phyloP scores from a whole-genome alignment of 768 basidiomycete species.

The Russula sp. region DNA sequence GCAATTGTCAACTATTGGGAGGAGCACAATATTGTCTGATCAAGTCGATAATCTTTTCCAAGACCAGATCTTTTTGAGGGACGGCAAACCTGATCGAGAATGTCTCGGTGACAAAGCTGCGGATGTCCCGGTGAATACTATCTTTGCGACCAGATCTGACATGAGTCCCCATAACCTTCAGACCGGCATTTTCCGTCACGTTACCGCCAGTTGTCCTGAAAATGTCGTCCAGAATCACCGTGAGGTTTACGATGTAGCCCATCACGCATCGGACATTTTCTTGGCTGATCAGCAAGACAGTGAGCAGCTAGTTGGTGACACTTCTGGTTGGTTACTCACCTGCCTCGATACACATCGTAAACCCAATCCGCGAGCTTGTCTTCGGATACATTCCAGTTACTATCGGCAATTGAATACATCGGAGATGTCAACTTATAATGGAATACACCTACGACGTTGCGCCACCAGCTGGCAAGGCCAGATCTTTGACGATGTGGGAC shows the following conservation, averaged over 20 bases:
- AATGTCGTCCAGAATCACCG: not conserved
- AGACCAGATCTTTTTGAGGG: too few relatives aligned
- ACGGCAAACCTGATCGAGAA: too few relatives aligned
- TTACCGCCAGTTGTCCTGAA: not conserved
- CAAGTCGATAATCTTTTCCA: too few relatives aligned
- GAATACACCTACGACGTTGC: not conserved
- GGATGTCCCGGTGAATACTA: not conserved
- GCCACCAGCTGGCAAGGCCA: not conserved
- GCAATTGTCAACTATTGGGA: too few relatives aligned
- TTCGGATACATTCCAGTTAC: not conserved
- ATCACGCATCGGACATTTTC: constrained; percentile 2
- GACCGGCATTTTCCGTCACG: not conserved
- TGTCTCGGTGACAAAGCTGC: not conserved
- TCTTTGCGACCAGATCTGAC: not conserved
- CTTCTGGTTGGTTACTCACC: not conserved
- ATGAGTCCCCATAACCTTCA: not conserved
- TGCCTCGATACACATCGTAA: not conserved
- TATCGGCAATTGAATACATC: not conserved
- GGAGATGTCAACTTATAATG: not conserved
- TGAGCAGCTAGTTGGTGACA: not conserved
- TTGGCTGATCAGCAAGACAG: not conserved
- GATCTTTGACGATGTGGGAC: constrained; percentile 16
- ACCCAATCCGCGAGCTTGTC: constrained; percentile 1
- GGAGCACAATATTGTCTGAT: too few relatives aligned
- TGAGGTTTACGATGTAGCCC: constrained; percentile 8